Evolutionary conservation across 2,329 filamentous ascomycete species (phyloP).

Genomic region (Colletotrichum salicis): DNA sequence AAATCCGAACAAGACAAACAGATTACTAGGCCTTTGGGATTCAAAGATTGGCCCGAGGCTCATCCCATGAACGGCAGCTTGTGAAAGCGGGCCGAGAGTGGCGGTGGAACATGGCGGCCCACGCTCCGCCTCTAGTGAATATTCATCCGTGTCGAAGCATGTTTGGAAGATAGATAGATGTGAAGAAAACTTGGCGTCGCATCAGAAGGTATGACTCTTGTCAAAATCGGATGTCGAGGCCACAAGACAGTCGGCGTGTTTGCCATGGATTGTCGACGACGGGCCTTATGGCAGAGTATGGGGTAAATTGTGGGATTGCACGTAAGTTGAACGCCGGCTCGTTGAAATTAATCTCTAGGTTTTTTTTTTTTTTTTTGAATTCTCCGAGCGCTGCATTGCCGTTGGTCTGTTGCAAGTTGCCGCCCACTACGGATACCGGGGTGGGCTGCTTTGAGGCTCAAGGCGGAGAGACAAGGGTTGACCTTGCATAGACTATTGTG

Average conservation of each 20-base stretch:
- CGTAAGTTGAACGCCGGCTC: not conserved
- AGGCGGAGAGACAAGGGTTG: slow-evolving; percentile 26
- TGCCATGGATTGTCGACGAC: not conserved
- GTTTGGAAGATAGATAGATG: slow-evolving; percentile 8
- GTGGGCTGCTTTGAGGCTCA: slow-evolving; percentile 27
- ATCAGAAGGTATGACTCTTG: slow-evolving; percentile 3
- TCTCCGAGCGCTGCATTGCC: slow-evolving; percentile 19
- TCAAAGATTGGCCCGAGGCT: slow-evolving; percentile 20
- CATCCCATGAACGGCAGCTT: slow-evolving; percentile 30
- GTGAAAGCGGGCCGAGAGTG: slow-evolving; percentile 29
- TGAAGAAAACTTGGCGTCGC: slow-evolving; percentile 16
- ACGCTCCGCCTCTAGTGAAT: slow-evolving; percentile 1
- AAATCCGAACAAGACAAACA: not conserved
- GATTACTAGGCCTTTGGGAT: slow-evolving; percentile 4
- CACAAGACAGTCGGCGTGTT: slow-evolving; percentile 1
- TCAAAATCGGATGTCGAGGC: not conserved
- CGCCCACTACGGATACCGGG: slow-evolving; percentile 10
- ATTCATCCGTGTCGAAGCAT: slow-evolving; percentile 6
- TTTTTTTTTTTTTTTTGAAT: not conserved
- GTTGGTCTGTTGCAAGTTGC: slow-evolving; percentile 19
- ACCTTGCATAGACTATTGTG: slow-evolving; percentile 26
- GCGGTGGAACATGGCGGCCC: slow-evolving; percentile 16
- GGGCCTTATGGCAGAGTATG: not conserved
- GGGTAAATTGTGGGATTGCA: slow-evolving; percentile 1
- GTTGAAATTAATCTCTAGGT: slow-evolving; percentile 8